A percentile compares a stretch with the other conserved stretches of the same genome.
phyloP scores from a whole-genome alignment of 1,284 basidiomycete genomes.

The Apiotrichum sp. region DNA sequence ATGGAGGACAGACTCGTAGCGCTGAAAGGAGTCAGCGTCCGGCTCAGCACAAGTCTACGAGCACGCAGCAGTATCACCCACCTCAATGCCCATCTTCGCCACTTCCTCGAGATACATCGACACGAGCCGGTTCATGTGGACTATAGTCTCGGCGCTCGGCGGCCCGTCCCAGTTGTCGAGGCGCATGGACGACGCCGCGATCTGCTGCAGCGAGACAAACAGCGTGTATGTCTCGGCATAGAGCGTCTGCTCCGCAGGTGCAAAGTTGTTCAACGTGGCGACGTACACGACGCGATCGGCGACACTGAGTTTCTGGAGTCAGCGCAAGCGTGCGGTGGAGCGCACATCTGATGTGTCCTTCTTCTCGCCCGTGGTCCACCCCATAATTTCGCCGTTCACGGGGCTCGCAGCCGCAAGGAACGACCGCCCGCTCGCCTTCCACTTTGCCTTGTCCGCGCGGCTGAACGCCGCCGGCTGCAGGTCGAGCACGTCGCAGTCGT shows the following conservation, averaged over 20 bases:
- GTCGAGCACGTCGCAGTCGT: constrained; percentile 9
- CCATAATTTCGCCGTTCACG: constrained; percentile 31
- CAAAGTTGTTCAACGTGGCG: constrained; percentile 24
- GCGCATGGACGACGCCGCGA: constrained; percentile 28
- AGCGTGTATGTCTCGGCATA: constrained; percentile 45
- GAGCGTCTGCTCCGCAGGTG: constrained; percentile 27
- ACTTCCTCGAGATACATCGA: constrained; percentile 39
- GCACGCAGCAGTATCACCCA: no score
- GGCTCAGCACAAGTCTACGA: no score
- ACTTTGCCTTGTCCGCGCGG: constrained; percentile 26
- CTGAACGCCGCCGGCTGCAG: constrained; percentile 31
- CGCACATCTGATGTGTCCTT: constrained; percentile 16
- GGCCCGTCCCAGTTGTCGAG: constrained; percentile 34
- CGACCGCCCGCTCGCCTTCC: constrained; percentile 30
- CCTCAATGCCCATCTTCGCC: constrained; percentile 19
- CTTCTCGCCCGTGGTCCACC: constrained; percentile 24
- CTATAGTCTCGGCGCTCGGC: constrained; percentile 34
- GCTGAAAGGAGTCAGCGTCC: constrained; percentile 19
- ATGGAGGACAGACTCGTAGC: constrained; percentile 63
- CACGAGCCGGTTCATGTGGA: constrained; percentile 38
- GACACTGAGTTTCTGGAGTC: constrained; percentile 15
- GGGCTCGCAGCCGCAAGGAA: constrained; percentile 28
- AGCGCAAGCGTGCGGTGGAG: constrained; percentile 10
- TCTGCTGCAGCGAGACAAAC: constrained; percentile 42
- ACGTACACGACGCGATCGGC: constrained; percentile 34